A percentile compares a stretch with the other conserved stretches of the same genome.
Conservation (phyloP, 164 flowering plant species). For the Berberis vulgaris region DNA sequence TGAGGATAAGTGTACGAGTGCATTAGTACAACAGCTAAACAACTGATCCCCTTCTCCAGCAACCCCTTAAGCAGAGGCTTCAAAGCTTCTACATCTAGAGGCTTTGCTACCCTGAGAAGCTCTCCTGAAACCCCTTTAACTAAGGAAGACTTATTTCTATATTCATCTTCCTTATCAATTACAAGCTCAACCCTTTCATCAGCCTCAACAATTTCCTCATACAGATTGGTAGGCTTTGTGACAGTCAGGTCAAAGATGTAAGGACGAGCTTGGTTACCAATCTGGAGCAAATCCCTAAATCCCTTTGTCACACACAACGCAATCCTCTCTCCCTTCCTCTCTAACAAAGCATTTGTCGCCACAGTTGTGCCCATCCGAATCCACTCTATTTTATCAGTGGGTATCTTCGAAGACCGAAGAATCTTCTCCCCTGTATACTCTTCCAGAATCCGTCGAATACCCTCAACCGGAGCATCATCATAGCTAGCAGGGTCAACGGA, state of each 20-base stretch:
- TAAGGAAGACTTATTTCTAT: slow-evolving; percentile 10
- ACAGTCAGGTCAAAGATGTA: slow-evolving; percentile 88
- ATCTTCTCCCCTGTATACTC: slow-evolving; percentile 70
- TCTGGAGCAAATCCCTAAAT: slow-evolving; percentile 82
- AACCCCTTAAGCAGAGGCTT: slow-evolving; percentile 48
- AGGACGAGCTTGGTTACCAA: slow-evolving; percentile 97
- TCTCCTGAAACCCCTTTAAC: slow-evolving; percentile 84
- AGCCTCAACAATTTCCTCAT: slow-evolving; percentile 82
- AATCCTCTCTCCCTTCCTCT: slow-evolving; percentile 91
- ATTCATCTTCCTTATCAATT: slow-evolving; percentile 29
- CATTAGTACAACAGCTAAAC: slow-evolving; percentile 86
- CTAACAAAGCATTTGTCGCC: slow-evolving; percentile 92
- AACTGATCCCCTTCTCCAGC: slow-evolving; percentile 63
- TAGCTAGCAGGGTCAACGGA: slow-evolving; percentile 94
- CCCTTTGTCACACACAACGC: slow-evolving; percentile 90
- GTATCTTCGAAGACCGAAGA: slow-evolving; percentile 59
- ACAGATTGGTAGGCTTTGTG: slow-evolving; percentile 75
- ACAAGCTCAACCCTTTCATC: slow-evolving; percentile 88
- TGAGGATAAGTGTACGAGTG: slow-evolving; percentile 91
- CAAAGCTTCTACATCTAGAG: slow-evolving; percentile 51
- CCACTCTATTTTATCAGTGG: slow-evolving; percentile 93
- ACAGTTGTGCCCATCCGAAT: slow-evolving; percentile 98
- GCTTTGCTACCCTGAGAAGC: slow-evolving; percentile 60
- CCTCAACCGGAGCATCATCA: slow-evolving; percentile 96
- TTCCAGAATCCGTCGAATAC: slow-evolving; percentile 83